phyloP scores from a whole-genome alignment of 2,329 filamentous ascomycete species.

The Aspergillus sp. region DNA sequence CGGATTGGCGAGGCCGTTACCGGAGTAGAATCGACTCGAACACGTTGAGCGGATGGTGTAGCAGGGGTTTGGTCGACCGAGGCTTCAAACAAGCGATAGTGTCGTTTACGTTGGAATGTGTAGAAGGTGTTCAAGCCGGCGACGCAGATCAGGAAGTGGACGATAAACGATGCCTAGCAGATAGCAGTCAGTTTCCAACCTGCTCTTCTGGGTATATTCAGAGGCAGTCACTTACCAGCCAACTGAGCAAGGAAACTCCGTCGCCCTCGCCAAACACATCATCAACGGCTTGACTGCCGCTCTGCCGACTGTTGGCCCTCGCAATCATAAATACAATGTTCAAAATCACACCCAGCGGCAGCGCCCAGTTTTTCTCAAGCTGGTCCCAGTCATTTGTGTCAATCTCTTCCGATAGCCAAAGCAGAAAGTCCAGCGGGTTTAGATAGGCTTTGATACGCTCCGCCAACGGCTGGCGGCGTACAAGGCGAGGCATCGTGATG shows the following conservation, averaged over 20 bases:
- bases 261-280: conserved; percentile 80
- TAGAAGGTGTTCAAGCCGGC: conserved; percentile 78
- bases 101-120: conserved; percentile 75
- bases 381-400: conserved; percentile 91
- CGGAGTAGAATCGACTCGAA: conserved; percentile 83
- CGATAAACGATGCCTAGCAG: conserved; percentile 64
- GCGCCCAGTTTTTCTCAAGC: conserved; percentile 67
- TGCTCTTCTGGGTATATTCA: not conserved
- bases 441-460: conserved; percentile 80
- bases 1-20: conserved; percentile 74
- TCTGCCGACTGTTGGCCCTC: conserved; percentile 68
- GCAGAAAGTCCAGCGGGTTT: conserved; percentile 83
- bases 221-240: conserved; percentile 53
- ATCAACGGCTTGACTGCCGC: conserved; percentile 57
- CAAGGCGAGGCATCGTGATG: conserved; percentile 71
- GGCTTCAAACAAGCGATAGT: conserved; percentile 89
- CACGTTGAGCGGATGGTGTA: conserved; percentile 84
- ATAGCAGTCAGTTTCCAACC: conserved; percentile 2
- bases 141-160: conserved; percentile 66
- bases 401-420: conserved; percentile 90
- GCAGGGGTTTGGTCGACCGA: conserved; percentile 72
- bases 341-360: conserved; percentile 70
- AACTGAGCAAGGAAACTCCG: conserved; percentile 65
- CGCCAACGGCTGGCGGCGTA: conserved; percentile 74
- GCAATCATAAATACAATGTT: conserved; percentile 82